Base-by-base conservation (phyloP, 768 basidiomycete species). In the Phlebiopsis gigantea region DNA sequence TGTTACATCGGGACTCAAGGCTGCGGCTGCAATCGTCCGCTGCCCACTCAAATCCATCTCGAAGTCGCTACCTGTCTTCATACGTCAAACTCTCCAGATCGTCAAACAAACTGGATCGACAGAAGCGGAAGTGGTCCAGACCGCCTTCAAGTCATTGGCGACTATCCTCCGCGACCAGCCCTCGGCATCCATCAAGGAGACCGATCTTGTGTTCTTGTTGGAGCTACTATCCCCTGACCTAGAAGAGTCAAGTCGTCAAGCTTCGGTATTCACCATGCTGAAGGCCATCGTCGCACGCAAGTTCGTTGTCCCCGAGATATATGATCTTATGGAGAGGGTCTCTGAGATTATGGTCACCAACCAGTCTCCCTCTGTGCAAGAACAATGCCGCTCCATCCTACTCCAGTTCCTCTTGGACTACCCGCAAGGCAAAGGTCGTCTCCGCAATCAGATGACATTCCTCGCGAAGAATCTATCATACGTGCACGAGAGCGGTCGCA, bases 341-440 rank as follows among this genome's bases (percentile, higher is more conserved):
- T 85, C 93, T 2, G 87, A 93, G 61, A 83, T 96, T 63, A 85
- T 97, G 79, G 92, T 99, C 41, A 95, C 93, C 12, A 94, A 82
- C 62, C 96, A 98, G 69, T 93, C 95, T 2, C 70, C 84, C 0
- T 87, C 89, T 63, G 92, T 96, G 7, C 95, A 95, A 67, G 94
- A 97, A 68, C 82, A 90, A 8, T 96, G 92, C 58, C 87, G 97
- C 19, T 84, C 87, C 46, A 82, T 93, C 28, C 77, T 96, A 24
- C 82, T 98, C 39, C 93, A 95, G 66, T 99, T 99, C 78, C 75
- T 98, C 47, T 82, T 98, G 9, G 96, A 99, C 64, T 99, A 98
- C 66, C 96, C 96, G 2, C 96, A 98, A 70, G 95, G 96, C 7
- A 88, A 91, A 62, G 92, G 91, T 1, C 85, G 96, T 12, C 77